phyloP scores from a whole-genome alignment of 495 filamentous ascomycete species.

The Neurospora discreta region DNA sequence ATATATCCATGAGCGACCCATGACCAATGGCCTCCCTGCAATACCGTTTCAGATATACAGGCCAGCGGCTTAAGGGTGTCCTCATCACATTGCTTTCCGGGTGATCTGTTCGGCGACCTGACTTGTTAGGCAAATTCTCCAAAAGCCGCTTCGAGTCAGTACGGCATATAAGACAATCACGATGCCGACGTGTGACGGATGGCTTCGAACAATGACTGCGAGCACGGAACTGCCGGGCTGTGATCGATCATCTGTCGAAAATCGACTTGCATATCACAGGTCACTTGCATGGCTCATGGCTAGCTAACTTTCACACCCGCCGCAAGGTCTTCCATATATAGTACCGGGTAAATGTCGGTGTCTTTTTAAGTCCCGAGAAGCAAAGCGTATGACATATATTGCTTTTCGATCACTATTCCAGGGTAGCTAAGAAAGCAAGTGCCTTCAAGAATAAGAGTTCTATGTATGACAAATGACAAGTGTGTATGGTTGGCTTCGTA shows the following conservation, averaged over 20 bases:
- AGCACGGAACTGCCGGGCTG: background rate
- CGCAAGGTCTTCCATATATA: background rate
- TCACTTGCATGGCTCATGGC: background rate
- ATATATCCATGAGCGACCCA: background rate
- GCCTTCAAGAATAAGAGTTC: background rate
- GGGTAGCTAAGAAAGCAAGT: background rate
- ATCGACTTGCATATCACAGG: background rate
- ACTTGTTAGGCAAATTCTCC: background rate
- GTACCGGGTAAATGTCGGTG: background rate
- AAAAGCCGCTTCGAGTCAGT: background rate
- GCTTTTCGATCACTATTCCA: background rate
- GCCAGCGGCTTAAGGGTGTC: background rate
- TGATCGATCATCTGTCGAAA: background rate
- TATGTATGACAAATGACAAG: background rate
- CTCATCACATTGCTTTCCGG: background rate
- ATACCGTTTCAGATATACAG: background rate
- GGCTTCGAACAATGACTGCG: background rate
- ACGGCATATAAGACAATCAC: background rate
- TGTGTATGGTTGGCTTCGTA: background rate
- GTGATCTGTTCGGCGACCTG: background rate
- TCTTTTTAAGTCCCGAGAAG: background rate
- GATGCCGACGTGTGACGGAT: background rate
- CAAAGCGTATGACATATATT: background rate
- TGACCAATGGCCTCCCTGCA: background rate
- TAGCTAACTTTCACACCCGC: background rate